Evolutionary conservation across 345 rosid genomes (phyloP).

Genomic region (Eucalyptus lansdowneana): DNA sequence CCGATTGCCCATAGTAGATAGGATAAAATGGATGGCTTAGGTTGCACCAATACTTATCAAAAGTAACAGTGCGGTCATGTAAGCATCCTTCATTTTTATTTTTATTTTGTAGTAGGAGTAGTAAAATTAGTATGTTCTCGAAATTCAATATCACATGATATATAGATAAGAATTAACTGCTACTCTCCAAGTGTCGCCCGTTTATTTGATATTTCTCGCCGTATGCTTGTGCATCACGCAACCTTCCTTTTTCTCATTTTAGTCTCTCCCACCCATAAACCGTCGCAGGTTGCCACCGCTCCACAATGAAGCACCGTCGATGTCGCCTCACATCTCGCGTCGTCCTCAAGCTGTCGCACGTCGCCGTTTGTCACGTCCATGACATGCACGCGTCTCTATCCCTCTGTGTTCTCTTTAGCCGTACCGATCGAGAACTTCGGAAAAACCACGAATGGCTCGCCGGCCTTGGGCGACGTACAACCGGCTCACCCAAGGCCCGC

Average conservation of each 20-base stretch:
- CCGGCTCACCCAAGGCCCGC: background rate
- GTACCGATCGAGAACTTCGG: background rate
- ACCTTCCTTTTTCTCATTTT: background rate
- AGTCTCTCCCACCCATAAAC: background rate
- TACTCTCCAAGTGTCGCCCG: background rate
- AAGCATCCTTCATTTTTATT: too few relatives aligned
- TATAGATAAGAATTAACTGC: too few relatives aligned
- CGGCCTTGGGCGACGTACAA: background rate
- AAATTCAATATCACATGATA: too few relatives aligned
- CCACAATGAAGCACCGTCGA: background rate
- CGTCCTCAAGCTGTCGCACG: background rate
- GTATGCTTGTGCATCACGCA: background rate
- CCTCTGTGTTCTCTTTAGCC: background rate
- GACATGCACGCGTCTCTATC: too few relatives aligned
- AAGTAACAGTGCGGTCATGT: too few relatives aligned
- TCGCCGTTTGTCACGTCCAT: too few relatives aligned
- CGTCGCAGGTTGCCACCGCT: background rate
- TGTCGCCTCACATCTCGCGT: background rate
- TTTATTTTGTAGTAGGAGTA: background rate
- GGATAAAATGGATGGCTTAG: too few relatives aligned
- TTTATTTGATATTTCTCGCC: background rate
- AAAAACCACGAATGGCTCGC: background rate
- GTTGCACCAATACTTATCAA: too few relatives aligned
- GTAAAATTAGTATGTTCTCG: background rate
- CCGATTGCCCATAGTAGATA: too few relatives aligned